A percentile compares a stretch with the other conserved stretches of the same genome.
These are phyloP conservation scores for Zygosaccharomyces pseudobailii DNA, from an alignment of 1,139 yeast genomes.

Conservation along the genomic window DNA sequence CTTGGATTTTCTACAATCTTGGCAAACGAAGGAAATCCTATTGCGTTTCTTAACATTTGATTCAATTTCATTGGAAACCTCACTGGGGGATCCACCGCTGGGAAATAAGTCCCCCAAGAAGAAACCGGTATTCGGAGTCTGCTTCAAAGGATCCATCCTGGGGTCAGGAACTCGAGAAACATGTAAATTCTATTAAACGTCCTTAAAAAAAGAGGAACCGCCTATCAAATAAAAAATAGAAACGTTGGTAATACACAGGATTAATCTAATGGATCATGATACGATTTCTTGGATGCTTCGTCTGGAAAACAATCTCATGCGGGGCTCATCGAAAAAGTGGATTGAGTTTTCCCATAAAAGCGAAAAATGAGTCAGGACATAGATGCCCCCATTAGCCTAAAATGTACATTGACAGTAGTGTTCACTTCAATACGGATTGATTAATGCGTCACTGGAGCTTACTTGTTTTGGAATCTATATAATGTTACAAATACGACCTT, in stretches of 20 bases:
- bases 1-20: slow-evolving; percentile 31
- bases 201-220: neutral
- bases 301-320: neutral
- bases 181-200: neutral
- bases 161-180: neutral
- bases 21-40: slow-evolving; percentile 33
- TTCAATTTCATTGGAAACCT: slow-evolving; percentile 3
- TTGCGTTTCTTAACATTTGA: slow-evolving; percentile 23
- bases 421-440: neutral
- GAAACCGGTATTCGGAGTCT: neutral
- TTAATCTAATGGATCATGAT: neutral
- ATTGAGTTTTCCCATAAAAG: neutral
- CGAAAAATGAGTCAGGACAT: neutral
- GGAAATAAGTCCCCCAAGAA: neutral
- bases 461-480: neutral
- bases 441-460: too few species aligned
- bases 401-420: neutral
- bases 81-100: neutral
- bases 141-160: slow-evolving; percentile 1
- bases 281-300: neutral
- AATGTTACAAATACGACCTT: neutral
- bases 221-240: neutral
- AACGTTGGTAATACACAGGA: neutral
- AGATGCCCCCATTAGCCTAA: too few species aligned
- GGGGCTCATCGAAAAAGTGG: neutral